These are phyloP conservation scores for Acidomyces sp. DNA, from an alignment of 495 filamentous ascomycete genomes.

Conservation along the genomic window DNA sequence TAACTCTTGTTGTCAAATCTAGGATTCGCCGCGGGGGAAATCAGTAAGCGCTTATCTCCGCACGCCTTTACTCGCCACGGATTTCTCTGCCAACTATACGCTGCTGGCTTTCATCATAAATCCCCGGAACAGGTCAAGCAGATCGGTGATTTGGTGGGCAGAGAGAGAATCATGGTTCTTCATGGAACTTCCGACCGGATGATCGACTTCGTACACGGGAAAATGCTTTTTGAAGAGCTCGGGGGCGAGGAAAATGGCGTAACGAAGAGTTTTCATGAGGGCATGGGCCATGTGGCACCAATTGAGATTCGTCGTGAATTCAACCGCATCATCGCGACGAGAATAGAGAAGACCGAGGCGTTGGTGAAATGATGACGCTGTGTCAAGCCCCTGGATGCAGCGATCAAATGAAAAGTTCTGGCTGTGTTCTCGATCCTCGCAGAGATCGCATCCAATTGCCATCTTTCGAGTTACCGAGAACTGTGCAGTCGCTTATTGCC, in stretches of 20 bases:
- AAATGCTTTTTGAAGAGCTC: conserved; percentile 27
- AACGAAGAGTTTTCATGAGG: conserved; percentile 45
- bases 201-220: conserved; percentile 50
- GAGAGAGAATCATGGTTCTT: conserved; percentile 57
- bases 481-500: neutral
- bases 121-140: conserved; percentile 44
- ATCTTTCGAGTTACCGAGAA: neutral
- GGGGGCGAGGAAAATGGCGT: conserved; percentile 35
- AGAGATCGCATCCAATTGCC: neutral
- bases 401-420: neutral
- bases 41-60: conserved; percentile 47
- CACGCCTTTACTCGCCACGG: conserved; percentile 47
- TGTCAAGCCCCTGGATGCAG: neutral
- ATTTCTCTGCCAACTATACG: conserved; percentile 64
- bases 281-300: conserved; percentile 53
- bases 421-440: neutral
- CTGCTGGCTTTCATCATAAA: conserved; percentile 70
- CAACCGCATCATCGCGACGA: conserved; percentile 42
- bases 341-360: conserved; percentile 30
- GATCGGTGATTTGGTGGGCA: conserved; percentile 52
- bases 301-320: conserved; percentile 52
- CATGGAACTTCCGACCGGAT: conserved; percentile 64
- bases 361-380: conserved; percentile 3
- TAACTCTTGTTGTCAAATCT: no score
- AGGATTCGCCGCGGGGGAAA: conserved; percentile 65